Conservation (phyloP, 1,284 basidiomycete genomes). For the Pseudozyma sp. region DNA sequence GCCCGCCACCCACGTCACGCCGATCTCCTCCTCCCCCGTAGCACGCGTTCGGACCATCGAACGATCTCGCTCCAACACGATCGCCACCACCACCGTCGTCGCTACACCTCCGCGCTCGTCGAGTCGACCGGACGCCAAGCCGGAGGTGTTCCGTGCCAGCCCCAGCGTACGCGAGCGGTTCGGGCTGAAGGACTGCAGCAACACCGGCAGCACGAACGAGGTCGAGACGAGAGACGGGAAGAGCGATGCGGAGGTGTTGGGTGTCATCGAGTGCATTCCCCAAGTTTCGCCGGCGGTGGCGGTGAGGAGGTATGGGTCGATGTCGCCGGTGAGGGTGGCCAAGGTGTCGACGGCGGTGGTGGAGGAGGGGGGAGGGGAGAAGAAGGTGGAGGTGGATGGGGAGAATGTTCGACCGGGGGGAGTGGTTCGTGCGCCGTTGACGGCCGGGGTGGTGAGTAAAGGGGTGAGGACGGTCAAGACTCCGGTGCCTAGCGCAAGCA, state of each 20-base stretch:
- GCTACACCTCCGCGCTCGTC: constrained; percentile 3
- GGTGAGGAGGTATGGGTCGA: neutral
- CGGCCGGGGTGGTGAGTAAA: neutral
- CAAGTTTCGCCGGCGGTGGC: constrained; percentile 8
- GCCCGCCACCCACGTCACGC: constrained; percentile 20
- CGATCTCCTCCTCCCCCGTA: constrained; percentile 11
- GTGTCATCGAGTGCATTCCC: constrained; percentile 32
- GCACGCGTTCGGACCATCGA: constrained; percentile 21
- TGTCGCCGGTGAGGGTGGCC: neutral
- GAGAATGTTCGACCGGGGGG: constrained; percentile 12
- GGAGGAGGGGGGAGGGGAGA: neutral
- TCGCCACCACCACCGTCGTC: constrained; percentile 12
- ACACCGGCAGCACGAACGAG: constrained; percentile 6
- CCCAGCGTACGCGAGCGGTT: constrained; percentile 28
- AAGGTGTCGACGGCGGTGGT: neutral
- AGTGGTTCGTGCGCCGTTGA: constrained; percentile 22
- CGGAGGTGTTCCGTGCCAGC: constrained; percentile 32
- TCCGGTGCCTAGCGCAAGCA: neutral
- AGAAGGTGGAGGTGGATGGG: neutral
- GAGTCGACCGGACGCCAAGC: constrained; percentile 6
- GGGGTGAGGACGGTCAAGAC: constrained; percentile 11
- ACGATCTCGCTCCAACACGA: constrained; percentile 20
- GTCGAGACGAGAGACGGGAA: neutral
- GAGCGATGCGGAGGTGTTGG: constrained; percentile 40
- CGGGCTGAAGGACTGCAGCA: constrained; percentile 26